phyloP scores from a whole-genome alignment of 257 asterid species.

The Haberlea rhodopensis region DNA sequence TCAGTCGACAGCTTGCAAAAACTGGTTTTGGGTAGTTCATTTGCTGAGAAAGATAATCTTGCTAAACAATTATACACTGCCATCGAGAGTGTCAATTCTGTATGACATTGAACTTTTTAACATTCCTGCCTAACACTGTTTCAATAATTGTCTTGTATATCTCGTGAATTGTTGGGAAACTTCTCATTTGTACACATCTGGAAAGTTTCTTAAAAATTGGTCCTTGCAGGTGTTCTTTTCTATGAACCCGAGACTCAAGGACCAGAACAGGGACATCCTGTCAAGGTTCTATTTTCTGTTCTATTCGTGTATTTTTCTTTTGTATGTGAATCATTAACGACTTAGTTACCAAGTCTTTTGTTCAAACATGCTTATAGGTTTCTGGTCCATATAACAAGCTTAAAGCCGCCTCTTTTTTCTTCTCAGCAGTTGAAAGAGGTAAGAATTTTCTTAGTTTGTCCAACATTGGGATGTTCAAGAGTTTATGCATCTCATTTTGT shows the following conservation, averaged over 20 bases:
- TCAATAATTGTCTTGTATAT: neutral
- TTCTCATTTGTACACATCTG: slow-evolving; percentile 12
- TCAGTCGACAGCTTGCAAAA: slow-evolving; percentile 46
- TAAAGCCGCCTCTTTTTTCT: slow-evolving; percentile 58
- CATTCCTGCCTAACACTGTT: slow-evolving; percentile 3
- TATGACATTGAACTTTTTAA: slow-evolving; percentile 35
- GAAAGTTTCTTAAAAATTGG: slow-evolving; percentile 25
- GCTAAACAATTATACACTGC: slow-evolving; percentile 52
- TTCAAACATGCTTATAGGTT: slow-evolving; percentile 50
- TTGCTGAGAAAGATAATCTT: slow-evolving; percentile 54
- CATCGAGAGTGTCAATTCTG: slow-evolving; percentile 46
- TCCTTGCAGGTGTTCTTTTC: slow-evolving; percentile 66
- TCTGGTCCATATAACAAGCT: slow-evolving; percentile 51
- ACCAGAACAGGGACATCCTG: slow-evolving; percentile 44
- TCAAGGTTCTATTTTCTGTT: slow-evolving; percentile 45
- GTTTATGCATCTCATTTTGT: slow-evolving; percentile 31
- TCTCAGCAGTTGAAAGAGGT: slow-evolving; percentile 74
- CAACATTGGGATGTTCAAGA: slow-evolving; percentile 9
- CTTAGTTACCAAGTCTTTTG: slow-evolving; percentile 19
- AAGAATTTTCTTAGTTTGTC: slow-evolving; percentile 16
- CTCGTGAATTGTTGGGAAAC: slow-evolving; percentile 1
- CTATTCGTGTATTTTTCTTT: slow-evolving; percentile 1
- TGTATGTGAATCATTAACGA: slow-evolving; percentile 12
- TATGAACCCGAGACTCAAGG: slow-evolving; percentile 49
- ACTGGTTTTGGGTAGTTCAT: slow-evolving; percentile 41